phyloP scores from a whole-genome alignment of 1,139 yeast species.

The Debaryomycetaceae sp. region DNA sequence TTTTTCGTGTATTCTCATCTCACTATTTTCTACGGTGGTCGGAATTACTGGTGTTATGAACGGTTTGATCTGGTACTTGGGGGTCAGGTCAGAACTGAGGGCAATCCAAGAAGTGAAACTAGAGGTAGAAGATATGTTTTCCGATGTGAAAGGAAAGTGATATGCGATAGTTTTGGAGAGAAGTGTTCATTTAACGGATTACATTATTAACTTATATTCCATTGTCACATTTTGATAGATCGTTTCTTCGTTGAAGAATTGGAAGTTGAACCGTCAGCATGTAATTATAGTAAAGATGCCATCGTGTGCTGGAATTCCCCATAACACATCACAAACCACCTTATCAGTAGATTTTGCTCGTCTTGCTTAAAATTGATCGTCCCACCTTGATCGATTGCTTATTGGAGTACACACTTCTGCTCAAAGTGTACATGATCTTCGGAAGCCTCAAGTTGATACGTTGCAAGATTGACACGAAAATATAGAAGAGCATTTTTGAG shows the following conservation, averaged over 20 bases:
- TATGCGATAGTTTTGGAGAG: background rate
- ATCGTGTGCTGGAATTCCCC: too few relatives aligned
- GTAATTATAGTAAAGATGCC: too few relatives aligned
- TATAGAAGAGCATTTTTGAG: background rate
- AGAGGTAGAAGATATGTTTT: conserved; percentile 51
- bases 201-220: too few relatives aligned
- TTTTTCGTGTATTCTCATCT: conserved; percentile 59
- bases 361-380: too few relatives aligned
- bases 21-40: conserved; percentile 48
- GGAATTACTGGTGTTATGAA: conserved; percentile 67
- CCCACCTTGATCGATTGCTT: background rate
- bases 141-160: conserved; percentile 7
- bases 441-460: background rate
- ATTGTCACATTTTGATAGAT: too few relatives aligned
- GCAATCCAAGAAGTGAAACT: conserved; percentile 67
- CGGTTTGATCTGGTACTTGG: conserved; percentile 75
- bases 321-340: too few relatives aligned
- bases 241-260: too few relatives aligned
- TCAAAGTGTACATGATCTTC: background rate
- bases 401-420: background rate
- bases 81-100: conserved; percentile 75
- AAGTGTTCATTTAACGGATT: too few relatives aligned
- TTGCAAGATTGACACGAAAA: background rate
- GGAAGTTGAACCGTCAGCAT: too few relatives aligned
- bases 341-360: too few relatives aligned